These are phyloP conservation scores for Tolypocladium paradoxum DNA, from an alignment of 2,329 filamentous ascomycete species.

Conservation along the genomic window DNA sequence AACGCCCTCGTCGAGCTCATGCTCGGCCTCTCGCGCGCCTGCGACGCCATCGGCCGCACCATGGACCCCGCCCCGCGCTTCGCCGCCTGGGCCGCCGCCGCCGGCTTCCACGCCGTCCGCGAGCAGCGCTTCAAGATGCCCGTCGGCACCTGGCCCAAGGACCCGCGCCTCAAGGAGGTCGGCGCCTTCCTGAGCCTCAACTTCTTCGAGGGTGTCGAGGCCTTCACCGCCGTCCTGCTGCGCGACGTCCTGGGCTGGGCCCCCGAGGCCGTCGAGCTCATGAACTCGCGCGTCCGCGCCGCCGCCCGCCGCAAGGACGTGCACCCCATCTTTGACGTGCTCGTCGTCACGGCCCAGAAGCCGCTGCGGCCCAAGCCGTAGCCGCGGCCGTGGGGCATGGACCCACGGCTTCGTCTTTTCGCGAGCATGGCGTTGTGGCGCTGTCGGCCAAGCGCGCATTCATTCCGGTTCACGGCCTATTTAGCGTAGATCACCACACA, in stretches of 20 bases:
- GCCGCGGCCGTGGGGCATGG: too few species aligned
- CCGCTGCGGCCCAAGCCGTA: not conserved
- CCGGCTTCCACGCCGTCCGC: slow-evolving; percentile 18
- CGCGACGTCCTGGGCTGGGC: slow-evolving; percentile 27
- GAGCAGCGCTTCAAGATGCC: slow-evolving; percentile 24
- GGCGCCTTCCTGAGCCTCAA: slow-evolving; percentile 27
- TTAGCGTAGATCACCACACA: too few species aligned
- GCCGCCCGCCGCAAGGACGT: slow-evolving; percentile 13
- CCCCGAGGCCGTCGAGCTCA: slow-evolving; percentile 32
- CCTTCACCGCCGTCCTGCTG: slow-evolving; percentile 25
- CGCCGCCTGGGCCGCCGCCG: slow-evolving; percentile 16
- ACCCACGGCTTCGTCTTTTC: not conserved
- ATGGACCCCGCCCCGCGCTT: slow-evolving; percentile 18
- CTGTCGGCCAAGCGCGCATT: not conserved
- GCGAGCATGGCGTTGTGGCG: not conserved
- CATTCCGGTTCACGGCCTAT: too few species aligned
- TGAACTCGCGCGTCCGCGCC: slow-evolving; percentile 13
- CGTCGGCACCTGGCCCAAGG: slow-evolving; percentile 28
- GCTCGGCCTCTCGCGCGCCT: slow-evolving; percentile 12
- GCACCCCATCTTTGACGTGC: slow-evolving; percentile 19
- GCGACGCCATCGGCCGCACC: slow-evolving; percentile 16
- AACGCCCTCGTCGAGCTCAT: slow-evolving; percentile 22
- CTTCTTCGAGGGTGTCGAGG: slow-evolving; percentile 24
- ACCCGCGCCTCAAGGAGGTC: slow-evolving; percentile 29
- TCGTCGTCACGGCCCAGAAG: slow-evolving; percentile 19